Evolutionary conservation across 2,329 filamentous ascomycete genomes (phyloP).

Genomic region (Epichloe gansuensis): DNA sequence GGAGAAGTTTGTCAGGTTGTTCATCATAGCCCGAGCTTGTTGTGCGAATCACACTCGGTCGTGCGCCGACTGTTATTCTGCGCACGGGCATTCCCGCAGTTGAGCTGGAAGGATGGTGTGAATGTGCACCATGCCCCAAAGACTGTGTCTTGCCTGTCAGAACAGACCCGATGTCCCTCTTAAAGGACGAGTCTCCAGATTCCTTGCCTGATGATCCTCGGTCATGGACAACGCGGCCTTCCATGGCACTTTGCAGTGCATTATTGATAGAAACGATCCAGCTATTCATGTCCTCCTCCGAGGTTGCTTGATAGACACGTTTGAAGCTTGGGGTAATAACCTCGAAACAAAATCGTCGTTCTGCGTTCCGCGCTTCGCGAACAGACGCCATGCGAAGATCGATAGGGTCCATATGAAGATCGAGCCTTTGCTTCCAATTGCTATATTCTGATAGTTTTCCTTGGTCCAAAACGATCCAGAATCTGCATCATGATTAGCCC

Average conservation of each 20-base stretch:
- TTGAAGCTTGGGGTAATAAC: constrained; percentile 95
- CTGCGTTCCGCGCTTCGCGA: constrained; percentile 84
- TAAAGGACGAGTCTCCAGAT: constrained; percentile 43
- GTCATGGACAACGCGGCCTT: constrained; percentile 54
- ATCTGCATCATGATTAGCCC: constrained; percentile 38
- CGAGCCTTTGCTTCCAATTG: constrained; percentile 96
- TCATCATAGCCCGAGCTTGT: constrained; percentile 66
- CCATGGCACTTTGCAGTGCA: constrained; percentile 87
- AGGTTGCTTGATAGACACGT: constrained; percentile 92
- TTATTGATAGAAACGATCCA: constrained; percentile 98
- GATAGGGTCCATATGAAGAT: constrained; percentile 95
- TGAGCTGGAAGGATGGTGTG: constrained; percentile 31
- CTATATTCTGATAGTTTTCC: constrained; percentile 96
- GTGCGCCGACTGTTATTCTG: constrained; percentile 82
- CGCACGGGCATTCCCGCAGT: constrained; percentile 52
- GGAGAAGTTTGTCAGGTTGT: constrained; percentile 71
- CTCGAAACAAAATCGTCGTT: constrained; percentile 93
- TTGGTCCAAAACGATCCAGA: constrained; percentile 97
- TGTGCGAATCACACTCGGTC: constrained; percentile 58
- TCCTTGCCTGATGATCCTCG: constrained; percentile 28
- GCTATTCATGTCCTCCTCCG: constrained; percentile 92
- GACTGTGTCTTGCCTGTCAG: constrained; percentile 84
- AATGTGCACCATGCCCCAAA: constrained; percentile 40
- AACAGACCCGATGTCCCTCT: constrained; percentile 83
- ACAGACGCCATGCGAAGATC: constrained; percentile 95